phyloP scores from a whole-genome alignment of 164 flowering plant genomes.

The grape (Vitis vinifera) region ASM3070453v1 NC_081808.1:9549001-9549500 shows the following conservation, averaged over 20 bases:
- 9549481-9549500: slow-evolving; percentile 60
- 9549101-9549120: not conserved
- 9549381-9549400: not conserved
- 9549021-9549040: not conserved
- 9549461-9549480: no score
- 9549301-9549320: not conserved
- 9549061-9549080: not conserved
- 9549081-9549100: not conserved
- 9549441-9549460: not conserved
- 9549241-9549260: slow-evolving; percentile 76
- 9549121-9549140: not conserved
- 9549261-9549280: slow-evolving; percentile 8
- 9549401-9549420: not conserved
- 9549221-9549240: slow-evolving; percentile 39
- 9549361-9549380: not conserved
- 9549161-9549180: slow-evolving; percentile 68
- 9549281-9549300: not conserved
- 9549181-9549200: slow-evolving; percentile 42
- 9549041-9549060: not conserved
- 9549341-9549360: not conserved
- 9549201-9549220: slow-evolving; percentile 28
- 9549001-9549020: not conserved
- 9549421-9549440: not conserved
- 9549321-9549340: not conserved
- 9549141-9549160: not conserved